These are phyloP conservation scores for Cucumis hystrix DNA, from an alignment of 306 rosid species.

Conservation along the genomic window DNA sequence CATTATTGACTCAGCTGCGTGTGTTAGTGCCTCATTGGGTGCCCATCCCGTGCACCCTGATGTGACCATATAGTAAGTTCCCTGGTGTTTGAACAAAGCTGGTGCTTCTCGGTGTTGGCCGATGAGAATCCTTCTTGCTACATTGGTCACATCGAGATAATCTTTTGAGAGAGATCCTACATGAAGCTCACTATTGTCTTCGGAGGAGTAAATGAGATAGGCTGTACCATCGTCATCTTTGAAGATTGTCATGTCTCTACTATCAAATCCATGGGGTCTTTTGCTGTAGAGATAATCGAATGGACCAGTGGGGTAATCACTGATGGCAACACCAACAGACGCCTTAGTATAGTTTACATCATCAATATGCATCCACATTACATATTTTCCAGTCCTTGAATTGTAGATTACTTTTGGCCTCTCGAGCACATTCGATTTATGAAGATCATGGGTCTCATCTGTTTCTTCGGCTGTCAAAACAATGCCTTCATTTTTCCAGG, in stretches of 20 bases:
- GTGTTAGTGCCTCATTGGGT: slow-evolving; percentile 85
- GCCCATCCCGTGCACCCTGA: slow-evolving; percentile 99
- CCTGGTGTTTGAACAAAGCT: slow-evolving; percentile 70
- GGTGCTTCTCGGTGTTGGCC: slow-evolving; percentile 99
- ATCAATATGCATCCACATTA: slow-evolving; percentile 98
- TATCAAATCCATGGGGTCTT: slow-evolving; percentile 81
- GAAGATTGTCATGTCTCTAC: slow-evolving; percentile 93
- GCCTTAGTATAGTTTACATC: slow-evolving; percentile 94
- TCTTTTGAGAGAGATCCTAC: slow-evolving; percentile 68
- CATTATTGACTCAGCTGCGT: slow-evolving; percentile 76
- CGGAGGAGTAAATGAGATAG: slow-evolving; percentile 85
- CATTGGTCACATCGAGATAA: slow-evolving; percentile 57
- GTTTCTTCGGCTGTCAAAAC: slow-evolving; percentile 77
- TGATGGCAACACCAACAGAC: slow-evolving; percentile 62
- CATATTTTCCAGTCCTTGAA: slow-evolving; percentile 66
- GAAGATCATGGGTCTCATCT: slow-evolving; percentile 82
- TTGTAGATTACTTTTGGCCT: slow-evolving; percentile 92
- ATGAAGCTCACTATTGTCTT: slow-evolving; percentile 93
- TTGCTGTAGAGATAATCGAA: slow-evolving; percentile 76
- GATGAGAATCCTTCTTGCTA: slow-evolving; percentile 54
- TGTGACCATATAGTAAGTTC: slow-evolving; percentile 94
- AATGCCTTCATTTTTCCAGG: slow-evolving; percentile 90
- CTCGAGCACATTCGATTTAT: slow-evolving; percentile 81
- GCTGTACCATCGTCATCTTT: slow-evolving; percentile 83
- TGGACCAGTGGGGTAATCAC: slow-evolving; percentile 82